Evolutionary conservation across 495 filamentous ascomycete genomes (phyloP).

Genomic region (Talaromyces liani): DNA sequence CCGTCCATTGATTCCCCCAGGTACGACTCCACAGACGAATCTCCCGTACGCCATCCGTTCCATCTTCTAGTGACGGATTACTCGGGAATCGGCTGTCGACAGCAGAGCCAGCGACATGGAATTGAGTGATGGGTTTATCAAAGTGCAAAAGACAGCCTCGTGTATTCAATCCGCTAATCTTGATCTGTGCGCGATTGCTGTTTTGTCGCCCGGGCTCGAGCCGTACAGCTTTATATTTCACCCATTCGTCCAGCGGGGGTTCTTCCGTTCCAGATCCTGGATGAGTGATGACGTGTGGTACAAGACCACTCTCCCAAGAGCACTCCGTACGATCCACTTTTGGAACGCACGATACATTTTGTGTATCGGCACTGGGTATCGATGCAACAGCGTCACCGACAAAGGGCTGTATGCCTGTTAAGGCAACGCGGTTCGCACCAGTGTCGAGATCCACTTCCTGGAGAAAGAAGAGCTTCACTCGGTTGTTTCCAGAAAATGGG

Average conservation of each 20-base stretch:
- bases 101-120: constrained; percentile 51
- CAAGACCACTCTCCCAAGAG: constrained; percentile 55
- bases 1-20: constrained; percentile 68
- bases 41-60: constrained; percentile 37
- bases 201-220: constrained; percentile 7
- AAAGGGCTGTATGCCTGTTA: constrained; percentile 67
- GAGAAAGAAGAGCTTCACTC: constrained; percentile 81
- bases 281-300: constrained; percentile 47
- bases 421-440: constrained; percentile 57
- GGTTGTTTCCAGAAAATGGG: constrained; percentile 71
- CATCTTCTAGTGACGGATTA: constrained; percentile 34
- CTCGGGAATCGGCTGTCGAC: constrained; percentile 47
- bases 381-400: constrained; percentile 55
- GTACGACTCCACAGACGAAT: constrained; percentile 65
- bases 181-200: constrained; percentile 43
- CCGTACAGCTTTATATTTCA: constrained; percentile 54
- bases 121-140: constrained; percentile 50
- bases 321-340: constrained; percentile 49
- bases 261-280: constrained; percentile 16
- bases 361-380: constrained; percentile 64
- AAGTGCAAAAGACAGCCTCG: constrained; percentile 64
- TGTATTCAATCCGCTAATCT: constrained; percentile 56
- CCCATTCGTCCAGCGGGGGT: constrained; percentile 48
- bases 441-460: constrained; percentile 75
- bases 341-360: constrained; percentile 47